Conservation (phyloP, 2,329 filamentous ascomycete species). For the Tolypocladium tropicale region DNA sequence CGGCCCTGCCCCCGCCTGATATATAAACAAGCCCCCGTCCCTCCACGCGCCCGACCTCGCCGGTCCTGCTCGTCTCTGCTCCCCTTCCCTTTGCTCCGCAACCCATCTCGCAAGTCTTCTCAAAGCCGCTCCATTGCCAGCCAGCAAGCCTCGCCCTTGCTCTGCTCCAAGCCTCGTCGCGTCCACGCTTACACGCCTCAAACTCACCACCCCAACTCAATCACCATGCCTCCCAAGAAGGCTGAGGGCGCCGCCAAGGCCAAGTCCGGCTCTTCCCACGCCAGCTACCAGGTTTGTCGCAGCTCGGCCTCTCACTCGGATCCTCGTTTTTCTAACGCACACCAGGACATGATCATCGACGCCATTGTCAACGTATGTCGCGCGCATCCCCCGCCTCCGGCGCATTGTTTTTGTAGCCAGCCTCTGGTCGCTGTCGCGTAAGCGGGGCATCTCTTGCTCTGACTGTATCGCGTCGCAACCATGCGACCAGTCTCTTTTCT, state of each 20-base stretch:
- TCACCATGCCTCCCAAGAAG: constrained; percentile 52
- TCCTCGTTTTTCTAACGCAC: constrained; percentile 12
- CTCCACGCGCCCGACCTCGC: constrained; percentile 42
- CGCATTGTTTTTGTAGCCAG: constrained; percentile 22
- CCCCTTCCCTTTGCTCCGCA: constrained; percentile 10
- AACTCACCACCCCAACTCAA: constrained; percentile 13
- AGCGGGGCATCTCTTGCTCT: neutral
- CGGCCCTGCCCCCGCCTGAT: constrained; percentile 42
- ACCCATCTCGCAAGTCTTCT: constrained; percentile 9
- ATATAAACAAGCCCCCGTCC: constrained; percentile 50
- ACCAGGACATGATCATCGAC: constrained; percentile 53
- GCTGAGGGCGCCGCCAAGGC: constrained; percentile 33
- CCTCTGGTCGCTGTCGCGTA: constrained; percentile 8
- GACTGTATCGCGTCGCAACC: neutral
- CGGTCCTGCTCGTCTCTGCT: constrained; percentile 24
- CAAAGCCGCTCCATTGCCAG: constrained; percentile 7
- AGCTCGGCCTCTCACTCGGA: neutral
- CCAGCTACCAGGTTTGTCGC: constrained; percentile 47
- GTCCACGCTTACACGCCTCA: constrained; percentile 1
- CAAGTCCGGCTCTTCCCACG: constrained; percentile 39
- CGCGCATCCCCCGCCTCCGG: constrained; percentile 20
- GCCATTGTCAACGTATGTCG: constrained; percentile 49
- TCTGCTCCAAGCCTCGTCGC: constrained; percentile 2
- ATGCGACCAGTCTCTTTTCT: neutral
- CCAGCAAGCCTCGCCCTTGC: constrained; percentile 12